These are phyloP conservation scores for Theobroma cacao DNA, from an alignment of 345 rosid genomes.

Conservation along the genomic window DNA sequence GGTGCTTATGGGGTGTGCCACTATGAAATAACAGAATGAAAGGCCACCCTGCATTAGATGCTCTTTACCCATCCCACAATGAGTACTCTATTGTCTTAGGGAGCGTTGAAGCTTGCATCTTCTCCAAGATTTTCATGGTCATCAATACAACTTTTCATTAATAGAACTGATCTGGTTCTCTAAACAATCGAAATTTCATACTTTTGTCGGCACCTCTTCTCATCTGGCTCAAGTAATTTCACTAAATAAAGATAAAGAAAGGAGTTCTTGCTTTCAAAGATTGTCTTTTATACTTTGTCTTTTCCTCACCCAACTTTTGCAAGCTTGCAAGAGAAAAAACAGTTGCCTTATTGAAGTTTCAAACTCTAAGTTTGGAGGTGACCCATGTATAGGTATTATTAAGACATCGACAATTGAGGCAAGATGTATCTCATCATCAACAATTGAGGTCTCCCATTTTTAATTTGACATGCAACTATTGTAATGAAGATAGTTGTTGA, in stretches of 20 bases:
- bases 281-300: not conserved
- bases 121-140: not conserved
- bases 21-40: too few relatives aligned
- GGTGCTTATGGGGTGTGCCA: too few relatives aligned
- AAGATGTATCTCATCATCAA: constrained; percentile 46
- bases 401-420: constrained; percentile 83
- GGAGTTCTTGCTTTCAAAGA: too few relatives aligned
- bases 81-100: not conserved
- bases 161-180: not conserved
- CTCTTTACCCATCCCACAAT: too few relatives aligned
- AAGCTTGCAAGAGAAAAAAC: constrained; percentile 75
- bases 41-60: too few relatives aligned
- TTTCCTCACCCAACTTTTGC: constrained; percentile 12
- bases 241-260: too few relatives aligned
- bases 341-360: constrained; percentile 61
- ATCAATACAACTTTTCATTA: not conserved
- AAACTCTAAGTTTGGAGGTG: constrained; percentile 59
- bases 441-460: constrained; percentile 26
- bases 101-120: not conserved
- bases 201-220: not conserved
- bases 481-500: not conserved
- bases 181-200: not conserved
- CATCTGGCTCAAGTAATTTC: not conserved
- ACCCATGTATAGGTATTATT: constrained; percentile 65
- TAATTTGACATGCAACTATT: constrained; percentile 1